These are phyloP conservation scores for Cercophora samala DNA, from an alignment of 495 filamentous ascomycete genomes.

Conservation along the genomic window DNA sequence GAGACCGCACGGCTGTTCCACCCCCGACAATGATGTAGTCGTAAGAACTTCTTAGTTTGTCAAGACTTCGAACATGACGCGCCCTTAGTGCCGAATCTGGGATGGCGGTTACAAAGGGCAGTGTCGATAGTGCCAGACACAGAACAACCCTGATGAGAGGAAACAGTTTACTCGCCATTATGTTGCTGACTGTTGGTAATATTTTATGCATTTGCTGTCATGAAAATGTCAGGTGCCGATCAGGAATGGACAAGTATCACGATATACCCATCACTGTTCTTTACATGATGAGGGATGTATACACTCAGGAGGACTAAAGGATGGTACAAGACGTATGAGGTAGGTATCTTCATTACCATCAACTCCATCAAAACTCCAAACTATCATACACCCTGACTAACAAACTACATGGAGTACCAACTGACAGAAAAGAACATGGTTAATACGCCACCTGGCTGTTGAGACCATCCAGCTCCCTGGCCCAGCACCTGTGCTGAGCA, in stretches of 20 bases:
- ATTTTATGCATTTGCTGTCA: too few species aligned
- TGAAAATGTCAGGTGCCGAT: too few species aligned
- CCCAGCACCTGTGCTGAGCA: slow-evolving; percentile 65
- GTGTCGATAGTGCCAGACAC: background rate
- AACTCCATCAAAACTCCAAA: background rate
- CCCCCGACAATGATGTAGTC: slow-evolving; percentile 41
- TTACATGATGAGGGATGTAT: too few species aligned
- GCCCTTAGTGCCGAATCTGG: background rate
- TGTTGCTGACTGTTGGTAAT: too few species aligned
- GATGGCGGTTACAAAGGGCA: background rate
- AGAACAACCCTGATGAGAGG: background rate
- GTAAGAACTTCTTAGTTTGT: slow-evolving; percentile 14
- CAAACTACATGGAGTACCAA: background rate
- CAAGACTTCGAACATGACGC: background rate
- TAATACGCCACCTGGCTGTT: slow-evolving; percentile 46
- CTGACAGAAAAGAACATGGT: background rate
- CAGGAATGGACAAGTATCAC: too few species aligned
- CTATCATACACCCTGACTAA: background rate
- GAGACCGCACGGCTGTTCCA: slow-evolving; percentile 44
- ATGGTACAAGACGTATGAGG: too few species aligned
- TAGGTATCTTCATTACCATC: background rate
- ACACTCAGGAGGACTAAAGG: too few species aligned
- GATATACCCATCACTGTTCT: too few species aligned
- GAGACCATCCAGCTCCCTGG: slow-evolving; percentile 69
- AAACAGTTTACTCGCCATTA: background rate